Base-by-base conservation (phyloP, 805 yeast species). In the Candida nanaspora region DNA sequence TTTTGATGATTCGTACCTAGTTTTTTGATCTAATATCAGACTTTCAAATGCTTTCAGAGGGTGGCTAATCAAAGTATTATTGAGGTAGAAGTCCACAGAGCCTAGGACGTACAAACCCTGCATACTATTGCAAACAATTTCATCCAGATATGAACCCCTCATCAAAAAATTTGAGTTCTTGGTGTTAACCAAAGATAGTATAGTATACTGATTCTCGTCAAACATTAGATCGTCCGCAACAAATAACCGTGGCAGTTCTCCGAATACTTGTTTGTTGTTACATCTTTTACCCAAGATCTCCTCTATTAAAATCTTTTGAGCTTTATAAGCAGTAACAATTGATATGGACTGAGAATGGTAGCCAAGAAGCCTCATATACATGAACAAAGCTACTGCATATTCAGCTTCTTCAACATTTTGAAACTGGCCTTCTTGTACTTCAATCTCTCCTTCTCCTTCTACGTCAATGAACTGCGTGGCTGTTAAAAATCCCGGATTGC, bases 381-480 rank as follows among this genome's bases (percentile, higher is more conserved):
- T 67, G 47, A 59, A 75, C 6, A 75, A 44, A 0, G 60, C 55
- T 14, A 72, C 72, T 15, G 69, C 60, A 41, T 57, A 69, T 44
- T 72, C 75, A 0, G 79, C 80, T 46, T 76, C 76, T 9, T 57
- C 63, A n/a, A 66, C 39, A 42, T 70, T 70, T 31, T 65, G 71
- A 55, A 38, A 55, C 25, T 52, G 43, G 1, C 50, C 54, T 1
- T 57, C 50, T 1, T 44, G 38, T 2, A 54, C 51, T 36, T 55
- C 57, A 2, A 51, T 42, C 35, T 65, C 71, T 7, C 59, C 59
- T 6, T 44, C 38, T 10, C 58, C 62, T 16, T 54, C 48, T 27
- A 66, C 60, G 34, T 57, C 42, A 32, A 69, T 46, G 35, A 66
- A 54, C 44, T 67, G 66, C 25, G 43, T 45, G 13, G 45, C 45